Base-by-base conservation (phyloP, 257 asterid genomes). In the Schizonepeta tenuifolia region DNA sequence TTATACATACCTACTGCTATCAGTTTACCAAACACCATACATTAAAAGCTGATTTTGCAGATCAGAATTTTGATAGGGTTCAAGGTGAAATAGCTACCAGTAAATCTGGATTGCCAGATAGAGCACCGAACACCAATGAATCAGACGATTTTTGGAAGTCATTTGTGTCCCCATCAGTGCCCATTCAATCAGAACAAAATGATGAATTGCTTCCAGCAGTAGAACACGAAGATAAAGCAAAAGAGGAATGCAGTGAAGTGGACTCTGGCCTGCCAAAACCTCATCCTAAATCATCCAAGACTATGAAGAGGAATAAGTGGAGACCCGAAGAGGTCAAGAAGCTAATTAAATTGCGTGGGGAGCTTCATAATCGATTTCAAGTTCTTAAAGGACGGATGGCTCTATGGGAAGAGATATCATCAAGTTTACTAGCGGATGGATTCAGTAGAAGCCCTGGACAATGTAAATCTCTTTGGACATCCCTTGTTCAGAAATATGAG, bases 401-500 rank as follows among this genome's bases (percentile, higher is more conserved):
- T 56, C 96, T 95, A 17, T 95, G 99, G 99, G 92, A 95, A 79
- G 97, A 92, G 90, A 87, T 95, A 80, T 95, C 99, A 62, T 80
- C 91, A 24, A 85, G 75, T 72, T 80, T 95, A 71, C 75, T 73
- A 71, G 79, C 83, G 50, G 87, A 73, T 63, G 98, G 97, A 84
- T 43, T 87, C 28, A 79, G 56, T 77, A 80, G 98, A 83, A 92
- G 93, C 67, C 87, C 99, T 10, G 96, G 87, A 22, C 98, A 95
- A 73, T 95, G 99, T 82, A 95, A 92, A 90, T 95, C 95, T 73
- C 88, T 92, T 33, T 95, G 99, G 99, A 80, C 97, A 64, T 95
- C 99, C 72, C 86, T 95, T 67, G 88, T 95, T 80, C 97, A 88
- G 82, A 92, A 90, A 88, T 88, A 95, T 12, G 98, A 90, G 96